These are phyloP conservation scores for Torrubiellomyces zombiae DNA, from an alignment of 2,329 filamentous ascomycete species.

Conservation along the genomic window DNA sequence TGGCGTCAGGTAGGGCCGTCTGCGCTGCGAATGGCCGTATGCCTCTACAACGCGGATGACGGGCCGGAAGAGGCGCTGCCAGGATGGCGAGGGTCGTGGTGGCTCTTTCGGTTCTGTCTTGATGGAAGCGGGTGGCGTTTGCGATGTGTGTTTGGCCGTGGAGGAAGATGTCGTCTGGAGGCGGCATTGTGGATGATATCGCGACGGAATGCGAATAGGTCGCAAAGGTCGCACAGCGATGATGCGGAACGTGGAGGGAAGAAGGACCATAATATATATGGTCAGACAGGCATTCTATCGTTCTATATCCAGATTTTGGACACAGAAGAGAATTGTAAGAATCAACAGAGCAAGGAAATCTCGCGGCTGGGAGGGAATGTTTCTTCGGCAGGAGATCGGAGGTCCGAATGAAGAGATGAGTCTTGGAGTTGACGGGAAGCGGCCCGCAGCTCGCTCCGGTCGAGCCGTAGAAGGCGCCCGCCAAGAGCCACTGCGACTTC, in stretches of 20 bases:
- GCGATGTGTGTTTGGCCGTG: not conserved
- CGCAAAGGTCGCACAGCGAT: slow-evolving; percentile 1
- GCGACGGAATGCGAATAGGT: not conserved
- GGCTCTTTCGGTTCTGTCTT: not conserved
- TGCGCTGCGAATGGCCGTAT: slow-evolving; percentile 56
- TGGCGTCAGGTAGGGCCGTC: slow-evolving; percentile 65
- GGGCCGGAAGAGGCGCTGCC: slow-evolving; percentile 43
- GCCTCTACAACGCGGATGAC: slow-evolving; percentile 34
- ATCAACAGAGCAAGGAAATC: too few species aligned
- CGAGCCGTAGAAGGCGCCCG: too few species aligned
- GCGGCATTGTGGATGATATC: not conserved
- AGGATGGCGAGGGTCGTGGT: slow-evolving; percentile 9
- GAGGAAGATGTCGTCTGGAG: not conserved
- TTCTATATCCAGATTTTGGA: too few species aligned
- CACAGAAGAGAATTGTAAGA: too few species aligned
- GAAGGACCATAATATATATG: not conserved
- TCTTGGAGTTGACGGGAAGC: not conserved
- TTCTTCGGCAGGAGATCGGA: slow-evolving; percentile 3
- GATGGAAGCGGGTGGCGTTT: slow-evolving; percentile 1
- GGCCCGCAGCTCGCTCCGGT: too few species aligned
- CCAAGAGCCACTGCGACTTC: too few species aligned
- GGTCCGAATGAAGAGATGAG: not conserved
- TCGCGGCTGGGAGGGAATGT: too few species aligned
- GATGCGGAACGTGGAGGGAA: not conserved
- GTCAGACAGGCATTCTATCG: not conserved